Evolutionary conservation across 306 rosid genomes (phyloP).

Genomic region (Glycyrrhiza uralensis): DNA sequence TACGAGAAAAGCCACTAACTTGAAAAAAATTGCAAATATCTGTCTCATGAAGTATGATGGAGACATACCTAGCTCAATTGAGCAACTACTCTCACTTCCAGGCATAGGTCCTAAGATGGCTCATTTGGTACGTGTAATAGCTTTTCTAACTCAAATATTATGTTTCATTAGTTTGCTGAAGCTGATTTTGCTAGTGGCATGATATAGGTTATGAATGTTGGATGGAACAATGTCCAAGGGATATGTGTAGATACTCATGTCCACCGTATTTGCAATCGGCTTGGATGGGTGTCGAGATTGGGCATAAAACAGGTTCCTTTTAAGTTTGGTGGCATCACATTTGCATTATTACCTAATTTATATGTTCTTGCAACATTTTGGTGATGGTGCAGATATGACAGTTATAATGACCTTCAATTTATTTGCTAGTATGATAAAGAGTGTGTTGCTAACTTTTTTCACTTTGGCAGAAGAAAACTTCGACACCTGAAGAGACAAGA

Average conservation of each 20-base stretch:
- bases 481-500: constrained; percentile 89
- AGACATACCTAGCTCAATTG: constrained; percentile 84
- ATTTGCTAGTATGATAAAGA: too few species aligned
- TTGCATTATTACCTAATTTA: constrained; percentile 9
- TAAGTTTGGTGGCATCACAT: constrained; percentile 4
- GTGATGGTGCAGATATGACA: constrained; percentile 1
- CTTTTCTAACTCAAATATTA: constrained; percentile 12
- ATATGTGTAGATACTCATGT: constrained; percentile 97
- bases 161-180: constrained; percentile 23
- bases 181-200: constrained; percentile 19
- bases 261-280: constrained; percentile 93
- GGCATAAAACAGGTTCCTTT: constrained; percentile 78
- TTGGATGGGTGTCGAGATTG: constrained; percentile 77
- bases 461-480: constrained; percentile 77
- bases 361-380: constrained; percentile 5
- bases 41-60: constrained; percentile 78
- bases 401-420: background rate
- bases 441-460: constrained; percentile 27
- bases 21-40: constrained; percentile 89
- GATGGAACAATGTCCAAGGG: constrained; percentile 94
- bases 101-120: constrained; percentile 99
- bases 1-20: constrained; percentile 76
- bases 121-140: constrained; percentile 61
- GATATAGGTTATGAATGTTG: constrained; percentile 86
- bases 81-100: constrained; percentile 81